Evolutionary conservation across 129 eudicot species (phyloP).

Genomic region (Glebionis coronaria): DNA sequence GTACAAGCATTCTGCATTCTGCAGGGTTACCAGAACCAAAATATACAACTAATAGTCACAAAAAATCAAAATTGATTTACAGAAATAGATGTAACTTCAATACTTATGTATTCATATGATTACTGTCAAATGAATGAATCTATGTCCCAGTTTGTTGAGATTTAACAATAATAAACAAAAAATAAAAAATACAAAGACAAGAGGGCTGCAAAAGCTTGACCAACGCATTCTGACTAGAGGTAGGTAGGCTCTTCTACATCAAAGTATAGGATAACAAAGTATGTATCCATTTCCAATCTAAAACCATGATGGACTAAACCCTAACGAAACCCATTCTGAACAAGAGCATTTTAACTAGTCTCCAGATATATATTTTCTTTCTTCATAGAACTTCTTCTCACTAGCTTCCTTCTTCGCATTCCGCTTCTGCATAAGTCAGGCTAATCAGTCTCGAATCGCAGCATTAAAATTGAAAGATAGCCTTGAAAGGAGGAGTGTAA

Average conservation of each 20-base stretch:
- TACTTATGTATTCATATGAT: conserved; percentile 11
- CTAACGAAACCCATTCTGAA: background rate
- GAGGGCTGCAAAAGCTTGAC: conserved; percentile 17
- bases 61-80: conserved; percentile 25
- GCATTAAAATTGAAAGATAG: background rate
- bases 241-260: conserved; percentile 17
- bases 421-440: conserved; percentile 57
- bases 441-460: background rate
- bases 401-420: conserved; percentile 86
- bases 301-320: conserved; percentile 22
- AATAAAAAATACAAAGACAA: conserved; percentile 14
- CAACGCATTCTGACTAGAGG: conserved; percentile 17
- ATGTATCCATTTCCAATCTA: conserved; percentile 24
- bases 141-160: conserved; percentile 16
- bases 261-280: conserved; percentile 18
- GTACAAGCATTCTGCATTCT: background rate
- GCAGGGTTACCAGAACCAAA: background rate
- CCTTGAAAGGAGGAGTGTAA: too few relatives aligned
- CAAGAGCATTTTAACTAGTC: conserved; percentile 25
- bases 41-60: conserved; percentile 8
- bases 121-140: conserved; percentile 1
- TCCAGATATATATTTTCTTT: conserved; percentile 57
- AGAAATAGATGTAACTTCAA: conserved; percentile 2
- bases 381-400: conserved; percentile 73
- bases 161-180: conserved; percentile 11